A percentile compares a stretch with the other conserved stretches of the same genome.
These are phyloP conservation scores for Tephrocybe rancida DNA, from an alignment of 768 basidiomycete genomes.

Conservation along the genomic window DNA sequence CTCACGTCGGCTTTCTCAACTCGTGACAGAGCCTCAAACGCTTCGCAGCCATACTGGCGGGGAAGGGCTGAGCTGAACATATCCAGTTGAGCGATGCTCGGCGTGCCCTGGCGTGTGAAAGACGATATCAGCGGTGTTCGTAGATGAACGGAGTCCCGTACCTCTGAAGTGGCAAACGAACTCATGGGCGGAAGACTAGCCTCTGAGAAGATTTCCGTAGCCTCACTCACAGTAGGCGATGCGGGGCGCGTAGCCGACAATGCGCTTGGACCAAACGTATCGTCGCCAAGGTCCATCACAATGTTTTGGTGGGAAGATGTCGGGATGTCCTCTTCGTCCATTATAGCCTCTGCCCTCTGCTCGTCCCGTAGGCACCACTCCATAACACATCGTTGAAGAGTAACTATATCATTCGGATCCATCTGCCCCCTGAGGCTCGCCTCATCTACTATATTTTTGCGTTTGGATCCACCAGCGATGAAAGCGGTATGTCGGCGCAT, in stretches of 20 bases:
- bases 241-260: background rate
- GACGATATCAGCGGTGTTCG: background rate
- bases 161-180: conserved; percentile 16
- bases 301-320: background rate
- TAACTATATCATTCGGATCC: conserved; percentile 38
- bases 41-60: conserved; percentile 38
- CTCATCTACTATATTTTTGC: conserved; percentile 38
- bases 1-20: conserved; percentile 57
- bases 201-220: conserved; percentile 15
- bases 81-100: background rate
- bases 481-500: conserved; percentile 50
- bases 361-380: conserved; percentile 47
- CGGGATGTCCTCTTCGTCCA: conserved; percentile 14
- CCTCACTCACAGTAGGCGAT: conserved; percentile 22
- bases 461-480: conserved; percentile 56
- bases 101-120: conserved; percentile 6
- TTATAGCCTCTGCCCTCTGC: conserved; percentile 11
- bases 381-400: conserved; percentile 34
- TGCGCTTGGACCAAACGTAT: background rate
- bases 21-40: conserved; percentile 44
- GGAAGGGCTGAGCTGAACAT: conserved; percentile 2
- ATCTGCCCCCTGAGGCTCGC: conserved; percentile 43
- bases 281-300: background rate
- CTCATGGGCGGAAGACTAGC: conserved; percentile 25
- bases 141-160: background rate